Evolutionary conservation across 768 basidiomycete genomes (phyloP), one percentile per base, ranked within the genome.

Genomic region (Gyrodon lividus): DNA sequence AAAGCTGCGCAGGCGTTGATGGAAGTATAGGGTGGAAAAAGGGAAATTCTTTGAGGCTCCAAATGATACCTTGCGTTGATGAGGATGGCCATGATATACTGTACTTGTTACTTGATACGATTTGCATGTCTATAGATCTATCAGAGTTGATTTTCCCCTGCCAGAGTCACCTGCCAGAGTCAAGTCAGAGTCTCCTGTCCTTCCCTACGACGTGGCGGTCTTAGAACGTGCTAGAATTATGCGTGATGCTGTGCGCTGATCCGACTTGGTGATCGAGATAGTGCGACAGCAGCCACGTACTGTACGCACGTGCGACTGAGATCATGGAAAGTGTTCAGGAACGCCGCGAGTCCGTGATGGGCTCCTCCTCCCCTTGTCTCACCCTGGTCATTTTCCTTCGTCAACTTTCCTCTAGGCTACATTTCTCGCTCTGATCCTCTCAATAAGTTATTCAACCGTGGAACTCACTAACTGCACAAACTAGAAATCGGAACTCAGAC

Each of bases 1-100:
- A 87, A 81, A 63, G 89, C 89, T 2, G 86, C 86, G 12, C 80
- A 87, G 64, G 74, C 85, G 33, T 65, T 92, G 55, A 50, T 75
- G 53, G 62, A 71, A 9, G 57, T 43, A 39, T 65, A 59, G 51
- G 51, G 7, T 44, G 43, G 17, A 19, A n/a, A 14, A 43, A 28
- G 14, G 13, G 55, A 31, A 12, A 12, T 31, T 31, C 10, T 31
- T 31, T 31, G 31, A 31, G 4, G 31, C 31, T 31, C 12, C 31
- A 12, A 31, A 31, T 31, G 31, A 31, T 31, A 31, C 31, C 31
- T 13, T 31, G 31, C 13, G 13, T 31, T 10, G 31, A 31, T 4
- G 4, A 31, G 31, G 12, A 31, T 31, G 31, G 13, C 31, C 3
- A 31, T 12, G 13, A 31, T 14, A 7, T 31, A 13, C 13, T 14